phyloP scores from a whole-genome alignment of 2,329 filamentous ascomycete species.

The Stemphylium lycopersici region DNA sequence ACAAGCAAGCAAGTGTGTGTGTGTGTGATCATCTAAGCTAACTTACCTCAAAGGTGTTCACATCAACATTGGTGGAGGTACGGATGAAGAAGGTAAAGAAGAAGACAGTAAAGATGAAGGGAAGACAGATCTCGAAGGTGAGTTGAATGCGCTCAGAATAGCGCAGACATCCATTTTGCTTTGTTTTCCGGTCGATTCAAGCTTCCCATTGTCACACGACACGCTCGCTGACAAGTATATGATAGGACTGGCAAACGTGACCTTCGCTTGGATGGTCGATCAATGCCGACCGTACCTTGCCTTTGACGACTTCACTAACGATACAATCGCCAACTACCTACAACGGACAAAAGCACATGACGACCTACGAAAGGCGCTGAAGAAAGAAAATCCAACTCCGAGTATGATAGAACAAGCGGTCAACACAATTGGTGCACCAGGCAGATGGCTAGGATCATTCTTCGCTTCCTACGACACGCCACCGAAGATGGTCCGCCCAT shows the following conservation, averaged over 20 bases:
- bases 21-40: too few species aligned
- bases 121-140: not conserved
- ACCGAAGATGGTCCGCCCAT: too few species aligned
- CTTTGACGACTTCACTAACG: not conserved
- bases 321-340: not conserved
- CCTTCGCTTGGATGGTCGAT: conserved; percentile 1
- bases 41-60: conserved; percentile 31
- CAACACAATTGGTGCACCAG: too few species aligned
- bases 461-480: too few species aligned
- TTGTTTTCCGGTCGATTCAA: not conserved
- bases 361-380: not conserved
- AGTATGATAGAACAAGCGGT: too few species aligned
- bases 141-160: not conserved
- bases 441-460: too few species aligned
- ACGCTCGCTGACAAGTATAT: not conserved
- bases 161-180: too few species aligned
- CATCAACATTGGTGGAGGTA: conserved; percentile 56
- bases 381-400: not conserved
- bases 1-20: too few species aligned
- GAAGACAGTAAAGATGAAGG: not conserved
- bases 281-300: not conserved
- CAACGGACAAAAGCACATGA: too few species aligned
- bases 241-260: conserved; percentile 46
- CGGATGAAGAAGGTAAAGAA: conserved; percentile 44
- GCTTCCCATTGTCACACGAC: not conserved